These are phyloP conservation scores for Claviceps sp. DNA, from an alignment of 2,329 filamentous ascomycete genomes.

Conservation along the genomic window DNA sequence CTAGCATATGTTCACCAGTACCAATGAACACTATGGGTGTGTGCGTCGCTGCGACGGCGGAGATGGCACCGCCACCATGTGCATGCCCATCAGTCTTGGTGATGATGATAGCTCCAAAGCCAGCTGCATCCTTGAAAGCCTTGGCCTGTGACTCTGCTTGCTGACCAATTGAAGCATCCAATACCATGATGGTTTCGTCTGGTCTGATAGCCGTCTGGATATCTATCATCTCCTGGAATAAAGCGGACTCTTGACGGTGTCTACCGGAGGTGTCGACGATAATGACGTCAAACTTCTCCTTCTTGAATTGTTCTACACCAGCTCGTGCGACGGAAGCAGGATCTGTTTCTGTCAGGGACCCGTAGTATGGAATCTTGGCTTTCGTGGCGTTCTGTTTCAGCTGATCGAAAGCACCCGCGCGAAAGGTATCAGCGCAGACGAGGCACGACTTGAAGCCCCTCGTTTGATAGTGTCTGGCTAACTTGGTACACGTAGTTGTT, in stretches of 20 bases:
- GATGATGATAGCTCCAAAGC: slow-evolving; percentile 97
- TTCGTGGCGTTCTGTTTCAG: slow-evolving; percentile 98
- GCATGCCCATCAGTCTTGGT: slow-evolving; percentile 97
- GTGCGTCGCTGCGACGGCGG: slow-evolving; percentile 87
- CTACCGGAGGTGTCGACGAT: slow-evolving; percentile 95
- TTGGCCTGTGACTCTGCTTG: slow-evolving; percentile 88
- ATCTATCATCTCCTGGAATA: slow-evolving; percentile 96
- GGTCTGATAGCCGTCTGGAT: slow-evolving; percentile 84
- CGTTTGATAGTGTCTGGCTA: slow-evolving; percentile 88
- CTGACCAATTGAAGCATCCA: slow-evolving; percentile 93
- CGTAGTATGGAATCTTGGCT: slow-evolving; percentile 97
- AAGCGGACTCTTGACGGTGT: slow-evolving; percentile 84
- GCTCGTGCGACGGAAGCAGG: slow-evolving; percentile 87
- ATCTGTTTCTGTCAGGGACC: slow-evolving; percentile 90
- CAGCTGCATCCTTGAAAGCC: slow-evolving; percentile 92
- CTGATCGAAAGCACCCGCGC: slow-evolving; percentile 95
- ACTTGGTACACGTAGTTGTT: slow-evolving; percentile 94
- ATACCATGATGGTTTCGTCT: slow-evolving; percentile 96
- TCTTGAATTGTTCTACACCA: slow-evolving; percentile 97
- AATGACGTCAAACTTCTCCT: slow-evolving; percentile 95
- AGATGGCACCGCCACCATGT: slow-evolving; percentile 91
- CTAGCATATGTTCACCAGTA: slow-evolving; percentile 93
- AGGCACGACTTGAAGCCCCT: slow-evolving; percentile 85
- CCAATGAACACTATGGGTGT: slow-evolving; percentile 97
- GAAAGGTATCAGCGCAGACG: slow-evolving; percentile 96